phyloP scores from a whole-genome alignment of 1,284 basidiomycete species.

The Agroathelia rolfsii region DNA sequence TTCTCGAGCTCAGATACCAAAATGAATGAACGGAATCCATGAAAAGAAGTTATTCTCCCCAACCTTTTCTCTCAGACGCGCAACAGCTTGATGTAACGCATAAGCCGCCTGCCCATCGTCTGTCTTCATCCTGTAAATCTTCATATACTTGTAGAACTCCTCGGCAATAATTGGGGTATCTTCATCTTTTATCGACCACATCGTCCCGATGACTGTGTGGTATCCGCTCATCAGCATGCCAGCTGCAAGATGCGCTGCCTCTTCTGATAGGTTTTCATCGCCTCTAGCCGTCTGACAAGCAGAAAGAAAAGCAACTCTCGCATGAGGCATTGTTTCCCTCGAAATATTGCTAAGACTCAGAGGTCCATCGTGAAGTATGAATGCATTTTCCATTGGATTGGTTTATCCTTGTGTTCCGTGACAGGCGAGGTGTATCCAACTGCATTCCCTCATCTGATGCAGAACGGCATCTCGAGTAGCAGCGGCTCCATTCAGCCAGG shows the following conservation, averaged over 20 bases:
- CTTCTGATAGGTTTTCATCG: slow-evolving; percentile 9
- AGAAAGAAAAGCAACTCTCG: slow-evolving; percentile 27
- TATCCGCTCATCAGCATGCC: slow-evolving; percentile 25
- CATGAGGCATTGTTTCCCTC: slow-evolving; percentile 14
- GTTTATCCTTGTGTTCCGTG: slow-evolving; percentile 10
- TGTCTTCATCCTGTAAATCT: no score
- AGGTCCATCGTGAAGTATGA: slow-evolving; percentile 16
- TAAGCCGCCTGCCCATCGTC: no score
- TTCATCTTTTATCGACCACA: slow-evolving; percentile 24
- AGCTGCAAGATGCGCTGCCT: slow-evolving; percentile 22
- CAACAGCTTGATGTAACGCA: no score
- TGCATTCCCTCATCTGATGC: slow-evolving; percentile 13
- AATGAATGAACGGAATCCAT: no score
- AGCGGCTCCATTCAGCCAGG: slow-evolving; percentile 12
- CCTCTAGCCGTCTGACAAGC: slow-evolving; percentile 18
- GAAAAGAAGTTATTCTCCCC: no score
- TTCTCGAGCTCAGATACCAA: no score
- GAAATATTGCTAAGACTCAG: slow-evolving; percentile 20
- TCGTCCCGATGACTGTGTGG: slow-evolving; percentile 26
- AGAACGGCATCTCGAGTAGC: slow-evolving; percentile 9
- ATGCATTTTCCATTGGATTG: slow-evolving; percentile 17
- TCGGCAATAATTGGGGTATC: slow-evolving; percentile 15
- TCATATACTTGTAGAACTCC: slow-evolving; percentile 15
- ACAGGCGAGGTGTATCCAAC: slow-evolving; percentile 20
- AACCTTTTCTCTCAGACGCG: neutral